Evolutionary conservation across 2,329 filamentous ascomycete species (phyloP).

Genomic region (Parastagonospora avenae): DNA sequence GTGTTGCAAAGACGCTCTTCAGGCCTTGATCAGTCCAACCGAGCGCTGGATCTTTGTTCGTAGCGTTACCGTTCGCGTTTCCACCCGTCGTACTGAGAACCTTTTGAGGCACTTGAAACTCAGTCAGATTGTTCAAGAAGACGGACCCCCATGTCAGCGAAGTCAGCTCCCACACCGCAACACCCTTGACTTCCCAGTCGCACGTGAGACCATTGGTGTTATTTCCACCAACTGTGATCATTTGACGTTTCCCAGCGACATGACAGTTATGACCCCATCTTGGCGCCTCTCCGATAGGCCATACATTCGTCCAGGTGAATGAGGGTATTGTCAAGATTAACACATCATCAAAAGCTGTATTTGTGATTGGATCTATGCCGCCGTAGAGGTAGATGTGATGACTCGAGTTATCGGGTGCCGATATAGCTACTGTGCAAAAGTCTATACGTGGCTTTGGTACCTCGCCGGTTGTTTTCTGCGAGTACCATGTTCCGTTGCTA

Average conservation of each 20-base stretch:
- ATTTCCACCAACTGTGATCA: constrained; percentile 48
- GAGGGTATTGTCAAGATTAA: constrained; percentile 43
- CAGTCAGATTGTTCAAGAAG: constrained; percentile 3
- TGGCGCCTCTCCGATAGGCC: constrained; percentile 34
- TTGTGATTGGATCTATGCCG: constrained; percentile 47
- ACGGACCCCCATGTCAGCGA: constrained; percentile 14
- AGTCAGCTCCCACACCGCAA: constrained; percentile 20
- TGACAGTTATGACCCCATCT: constrained; percentile 49
- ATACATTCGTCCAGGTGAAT: constrained; percentile 51
- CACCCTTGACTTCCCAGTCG: constrained; percentile 28
- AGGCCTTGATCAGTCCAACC: constrained; percentile 20
- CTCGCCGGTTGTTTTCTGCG: constrained; percentile 49
- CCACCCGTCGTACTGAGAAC: constrained; percentile 12
- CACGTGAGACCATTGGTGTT: constrained; percentile 8
- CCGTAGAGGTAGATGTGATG: constrained; percentile 58
- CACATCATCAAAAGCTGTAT: constrained; percentile 48
- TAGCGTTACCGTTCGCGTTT: constrained; percentile 13
- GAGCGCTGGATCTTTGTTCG: constrained; percentile 8
- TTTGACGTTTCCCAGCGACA: constrained; percentile 40
- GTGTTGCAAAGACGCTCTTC: constrained; percentile 10
- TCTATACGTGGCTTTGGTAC: constrained; percentile 51
- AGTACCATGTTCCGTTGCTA: constrained; percentile 48
- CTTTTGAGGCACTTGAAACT: constrained; percentile 10
- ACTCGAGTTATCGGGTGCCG: constrained; percentile 53
- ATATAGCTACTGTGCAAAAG: constrained; percentile 50